Evolutionary conservation across 257 asterid genomes (phyloP).

Genomic region (Thymus quinquecostatus): DNA sequence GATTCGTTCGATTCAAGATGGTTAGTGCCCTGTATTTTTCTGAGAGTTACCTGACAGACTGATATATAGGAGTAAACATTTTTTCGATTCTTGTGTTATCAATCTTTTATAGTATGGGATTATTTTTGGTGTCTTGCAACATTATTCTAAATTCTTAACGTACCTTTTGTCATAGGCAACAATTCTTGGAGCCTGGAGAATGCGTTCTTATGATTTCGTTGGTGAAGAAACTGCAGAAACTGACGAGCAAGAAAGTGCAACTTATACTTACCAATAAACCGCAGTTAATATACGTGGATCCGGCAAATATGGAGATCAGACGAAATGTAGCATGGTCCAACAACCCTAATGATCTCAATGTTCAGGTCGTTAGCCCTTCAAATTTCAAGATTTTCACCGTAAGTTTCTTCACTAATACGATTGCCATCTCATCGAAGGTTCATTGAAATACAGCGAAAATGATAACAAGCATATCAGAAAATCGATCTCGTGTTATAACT

Average conservation of each 20-base stretch:
- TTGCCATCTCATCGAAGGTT: background rate
- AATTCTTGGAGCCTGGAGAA: conserved; percentile 96
- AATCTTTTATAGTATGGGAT: background rate
- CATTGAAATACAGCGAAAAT: background rate
- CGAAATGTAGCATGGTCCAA: conserved; percentile 93
- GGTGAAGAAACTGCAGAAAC: conserved; percentile 89
- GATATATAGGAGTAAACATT: too few relatives aligned
- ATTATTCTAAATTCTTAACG: background rate
- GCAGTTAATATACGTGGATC: conserved; percentile 85
- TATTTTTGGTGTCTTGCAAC: too few relatives aligned
- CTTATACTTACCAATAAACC: conserved; percentile 97
- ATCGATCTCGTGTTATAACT: background rate
- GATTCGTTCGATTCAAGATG: conserved; percentile 98
- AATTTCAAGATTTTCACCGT: conserved; percentile 91
- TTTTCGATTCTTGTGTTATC: background rate
- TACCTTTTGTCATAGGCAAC: conserved; percentile 63
- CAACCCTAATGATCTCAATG: conserved; percentile 80
- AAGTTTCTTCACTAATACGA: conserved; percentile 34
- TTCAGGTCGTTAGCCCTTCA: conserved; percentile 87
- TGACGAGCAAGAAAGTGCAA: conserved; percentile 93
- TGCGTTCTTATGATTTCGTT: conserved; percentile 94
- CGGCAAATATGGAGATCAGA: conserved; percentile 71
- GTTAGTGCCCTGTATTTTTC: conserved; percentile 38
- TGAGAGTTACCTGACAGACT: background rate
- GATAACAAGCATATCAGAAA: background rate